A percentile compares a stretch with the other conserved stretches of the same genome.
Conservation (phyloP, 2,329 filamentous ascomycete genomes). For the Thelonectria discophora region DNA sequence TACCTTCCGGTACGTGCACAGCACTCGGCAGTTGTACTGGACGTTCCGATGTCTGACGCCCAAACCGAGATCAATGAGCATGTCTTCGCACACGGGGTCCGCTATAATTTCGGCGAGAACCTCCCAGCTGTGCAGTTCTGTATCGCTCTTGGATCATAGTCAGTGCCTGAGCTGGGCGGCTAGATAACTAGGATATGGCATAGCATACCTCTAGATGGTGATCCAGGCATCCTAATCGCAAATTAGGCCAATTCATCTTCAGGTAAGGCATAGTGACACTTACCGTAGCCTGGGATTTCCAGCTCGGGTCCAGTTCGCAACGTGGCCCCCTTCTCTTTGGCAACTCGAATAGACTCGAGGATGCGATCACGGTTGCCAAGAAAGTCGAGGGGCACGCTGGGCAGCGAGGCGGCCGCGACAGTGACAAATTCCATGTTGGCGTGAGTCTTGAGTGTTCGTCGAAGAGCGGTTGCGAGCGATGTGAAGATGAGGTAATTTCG, state of each 20-base stretch:
- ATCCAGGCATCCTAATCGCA: slow-evolving; percentile 24
- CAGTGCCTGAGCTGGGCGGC: neutral
- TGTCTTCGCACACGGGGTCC: slow-evolving; percentile 40
- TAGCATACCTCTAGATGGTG: slow-evolving; percentile 41
- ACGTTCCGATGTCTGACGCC: slow-evolving; percentile 41
- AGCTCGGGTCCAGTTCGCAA: slow-evolving; percentile 64
- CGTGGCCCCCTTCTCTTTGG: slow-evolving; percentile 67
- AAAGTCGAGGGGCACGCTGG: slow-evolving; percentile 63
- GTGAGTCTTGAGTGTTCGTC: neutral
- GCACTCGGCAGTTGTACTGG: slow-evolving; percentile 50
- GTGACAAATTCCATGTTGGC: slow-evolving; percentile 35
- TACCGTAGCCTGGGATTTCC: slow-evolving; percentile 48
- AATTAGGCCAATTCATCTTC: neutral
- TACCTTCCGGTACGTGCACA: slow-evolving; percentile 67
- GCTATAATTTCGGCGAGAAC: slow-evolving; percentile 43
- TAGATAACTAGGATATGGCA: neutral
- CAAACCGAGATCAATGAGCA: slow-evolving; percentile 43
- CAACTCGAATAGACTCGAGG: slow-evolving; percentile 66
- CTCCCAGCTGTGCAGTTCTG: slow-evolving; percentile 43
- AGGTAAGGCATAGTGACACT: neutral
- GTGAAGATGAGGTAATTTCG: too few species aligned
- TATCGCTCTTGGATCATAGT: slow-evolving; percentile 29
- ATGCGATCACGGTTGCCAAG: slow-evolving; percentile 70
- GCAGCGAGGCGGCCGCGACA: slow-evolving; percentile 48
- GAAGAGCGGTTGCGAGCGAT: too few species aligned